These are phyloP conservation scores for Lichtheimia ramosa DNA, from an alignment of 371 early-diverging fungal species.

Conservation along the genomic window DNA sequence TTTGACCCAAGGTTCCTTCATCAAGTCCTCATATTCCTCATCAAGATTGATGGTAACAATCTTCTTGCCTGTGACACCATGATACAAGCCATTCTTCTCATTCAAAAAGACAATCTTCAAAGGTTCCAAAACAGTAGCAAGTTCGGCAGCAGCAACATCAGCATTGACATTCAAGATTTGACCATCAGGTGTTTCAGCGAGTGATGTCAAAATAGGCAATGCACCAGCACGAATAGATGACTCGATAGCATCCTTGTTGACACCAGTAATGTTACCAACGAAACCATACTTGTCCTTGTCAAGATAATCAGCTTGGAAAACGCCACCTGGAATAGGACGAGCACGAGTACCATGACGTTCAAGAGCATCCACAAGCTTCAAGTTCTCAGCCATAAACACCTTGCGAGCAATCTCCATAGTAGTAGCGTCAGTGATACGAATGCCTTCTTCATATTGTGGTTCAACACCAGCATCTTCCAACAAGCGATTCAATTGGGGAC, in stretches of 20 bases:
- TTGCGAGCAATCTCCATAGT: conserved; percentile 91
- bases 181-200: conserved; percentile 95
- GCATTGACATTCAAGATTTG: conserved; percentile 98
- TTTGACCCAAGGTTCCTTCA: conserved; percentile 93
- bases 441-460: conserved; percentile 93
- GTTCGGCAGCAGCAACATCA: conserved; percentile 95
- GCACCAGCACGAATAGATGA: conserved; percentile 90
- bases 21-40: conserved; percentile 83
- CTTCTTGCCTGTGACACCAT: conserved; percentile 90
- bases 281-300: conserved; percentile 90
- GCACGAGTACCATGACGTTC: conserved; percentile 94
- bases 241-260: conserved; percentile 91
- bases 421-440: conserved; percentile 91
- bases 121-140: conserved; percentile 94
- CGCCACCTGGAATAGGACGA: conserved; percentile 91
- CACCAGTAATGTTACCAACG: conserved; percentile 88
- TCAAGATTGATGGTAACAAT: conserved; percentile 94
- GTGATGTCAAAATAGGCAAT: conserved; percentile 90
- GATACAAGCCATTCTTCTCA: conserved; percentile 93
- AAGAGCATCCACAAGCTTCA: conserved; percentile 93
- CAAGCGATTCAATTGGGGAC: conserved; percentile 91
- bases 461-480: conserved; percentile 87
- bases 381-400: conserved; percentile 90
- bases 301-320: conserved; percentile 92
- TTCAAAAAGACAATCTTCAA: conserved; percentile 95